Percentiles rank a stretch among this genome's conserved stretches.
Evolutionary conservation across 495 filamentous ascomycete species (phyloP).

Genomic region (Saxophila tyrrhenica): DNA sequence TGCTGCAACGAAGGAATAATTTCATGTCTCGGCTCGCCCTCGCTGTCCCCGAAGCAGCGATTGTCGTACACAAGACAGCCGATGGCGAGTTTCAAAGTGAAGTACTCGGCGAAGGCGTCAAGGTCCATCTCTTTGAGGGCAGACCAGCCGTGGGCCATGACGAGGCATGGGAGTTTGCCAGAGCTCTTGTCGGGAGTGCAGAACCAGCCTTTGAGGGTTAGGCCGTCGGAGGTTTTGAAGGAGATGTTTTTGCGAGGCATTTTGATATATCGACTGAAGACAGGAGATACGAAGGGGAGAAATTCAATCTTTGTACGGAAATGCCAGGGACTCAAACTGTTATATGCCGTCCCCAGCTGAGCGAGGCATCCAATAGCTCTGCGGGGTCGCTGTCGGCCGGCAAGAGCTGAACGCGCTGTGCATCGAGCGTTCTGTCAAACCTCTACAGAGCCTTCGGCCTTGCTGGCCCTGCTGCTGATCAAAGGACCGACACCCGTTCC

Average conservation of each 20-base stretch:
- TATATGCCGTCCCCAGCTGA: no score
- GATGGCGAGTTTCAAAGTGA: conserved; percentile 21
- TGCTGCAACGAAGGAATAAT: conserved; percentile 25
- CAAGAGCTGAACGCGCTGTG: no score
- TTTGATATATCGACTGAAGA: no score
- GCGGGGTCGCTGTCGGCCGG: no score
- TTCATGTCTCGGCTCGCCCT: conserved; percentile 26
- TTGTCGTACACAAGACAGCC: conserved; percentile 29
- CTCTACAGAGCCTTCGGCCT: no score
- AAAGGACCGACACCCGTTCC: no score
- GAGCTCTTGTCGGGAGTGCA: conserved; percentile 7
- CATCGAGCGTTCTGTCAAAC: no score
- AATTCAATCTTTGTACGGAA: no score
- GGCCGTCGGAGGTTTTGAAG: conserved; percentile 17
- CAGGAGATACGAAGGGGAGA: no score
- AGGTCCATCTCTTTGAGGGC: conserved; percentile 26
- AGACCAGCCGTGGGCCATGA: conserved; percentile 25
- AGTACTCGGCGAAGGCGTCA: conserved; percentile 22
- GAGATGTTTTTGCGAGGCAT: conserved; percentile 21
- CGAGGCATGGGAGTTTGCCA: conserved; percentile 22
- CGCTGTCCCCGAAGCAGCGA: conserved; percentile 30
- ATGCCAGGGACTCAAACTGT: no score
- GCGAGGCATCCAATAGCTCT: no score
- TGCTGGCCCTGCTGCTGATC: no score
- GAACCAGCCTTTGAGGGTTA: conserved; percentile 21